Conservation (phyloP, 495 filamentous ascomycete genomes). For the Neurospora sp. region DNA sequence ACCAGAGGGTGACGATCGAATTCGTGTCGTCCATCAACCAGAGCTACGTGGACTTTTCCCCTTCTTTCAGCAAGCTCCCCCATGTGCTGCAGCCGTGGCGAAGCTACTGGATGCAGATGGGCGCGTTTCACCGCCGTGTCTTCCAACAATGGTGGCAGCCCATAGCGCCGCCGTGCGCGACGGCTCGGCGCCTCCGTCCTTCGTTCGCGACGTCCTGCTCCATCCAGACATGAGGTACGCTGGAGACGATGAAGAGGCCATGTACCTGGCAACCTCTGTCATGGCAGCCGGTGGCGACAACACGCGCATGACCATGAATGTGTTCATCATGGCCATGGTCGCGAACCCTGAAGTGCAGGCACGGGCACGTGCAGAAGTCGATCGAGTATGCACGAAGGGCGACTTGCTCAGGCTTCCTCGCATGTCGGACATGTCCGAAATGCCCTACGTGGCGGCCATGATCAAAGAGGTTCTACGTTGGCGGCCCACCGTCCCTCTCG, state of each 20-base stretch:
- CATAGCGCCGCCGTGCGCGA: conserved; percentile 9
- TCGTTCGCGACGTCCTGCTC: conserved; percentile 25
- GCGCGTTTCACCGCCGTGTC: conserved; percentile 20
- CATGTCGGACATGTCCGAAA: conserved; percentile 34
- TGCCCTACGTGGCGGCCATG: conserved; percentile 40
- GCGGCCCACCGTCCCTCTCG: conserved; percentile 33
- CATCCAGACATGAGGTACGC: conserved; percentile 25
- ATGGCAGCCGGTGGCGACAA: conserved; percentile 39
- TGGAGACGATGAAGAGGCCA: conserved; percentile 31
- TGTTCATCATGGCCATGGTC: conserved; percentile 27
- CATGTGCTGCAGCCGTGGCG: conserved; percentile 33
- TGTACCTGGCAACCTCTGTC: conserved; percentile 31
- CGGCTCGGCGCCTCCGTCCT: conserved; percentile 17
- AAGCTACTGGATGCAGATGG: conserved; percentile 20
- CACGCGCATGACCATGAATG: conserved; percentile 29
- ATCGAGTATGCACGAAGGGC: conserved; percentile 26
- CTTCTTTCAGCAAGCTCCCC: conserved; percentile 25
- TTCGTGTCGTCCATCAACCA: conserved; percentile 7
- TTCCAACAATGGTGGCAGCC: conserved; percentile 30
- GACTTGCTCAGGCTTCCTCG: conserved; percentile 22
- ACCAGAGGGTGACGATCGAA: conserved; percentile 2
- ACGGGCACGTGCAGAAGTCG: conserved; percentile 26
- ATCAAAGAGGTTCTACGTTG: conserved; percentile 48
- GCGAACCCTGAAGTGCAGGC: conserved; percentile 20
- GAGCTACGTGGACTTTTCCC: conserved; percentile 33